Base-by-base conservation (phyloP, 768 basidiomycete genomes). In the Mrakia frigida region DNA sequence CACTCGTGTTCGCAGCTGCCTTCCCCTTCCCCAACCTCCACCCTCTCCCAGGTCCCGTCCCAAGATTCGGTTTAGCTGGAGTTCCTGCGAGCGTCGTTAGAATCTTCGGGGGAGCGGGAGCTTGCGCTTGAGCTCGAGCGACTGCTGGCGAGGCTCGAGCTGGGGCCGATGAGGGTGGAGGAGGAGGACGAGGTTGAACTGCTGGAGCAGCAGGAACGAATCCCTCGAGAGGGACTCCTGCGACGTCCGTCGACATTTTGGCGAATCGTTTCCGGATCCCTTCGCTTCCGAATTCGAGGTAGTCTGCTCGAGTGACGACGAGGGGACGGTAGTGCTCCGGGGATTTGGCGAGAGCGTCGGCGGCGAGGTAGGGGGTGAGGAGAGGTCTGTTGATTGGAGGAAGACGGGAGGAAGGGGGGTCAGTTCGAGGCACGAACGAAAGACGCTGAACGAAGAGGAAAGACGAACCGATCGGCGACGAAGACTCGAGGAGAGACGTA, bases 351-450 rank as follows among this genome's bases (percentile, higher is more conserved):
- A 74, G 63, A 25, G 46, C 16, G n/a, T 50, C 18, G 61, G 63
- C 63, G 61, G 73, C 60, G 18, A 50, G 18, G 73, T 74, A 74
- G 10, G 73, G 59, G 6, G 73, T 65, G 25, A 50, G 43, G 41
- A 23, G 9, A 3, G 73, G 73, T 43, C 73, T 74, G 63, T 0
- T 18, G 39, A 50, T 25, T 0, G n/a, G 6, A 56, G 56, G 56
- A 67, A 21, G 63, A 25, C 2, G 43, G 4, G 16, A 33, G n/a
- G 25, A 13, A 59, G 9, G 3, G 33, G 18, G 33, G n/a, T 4
- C 18, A 68, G 37, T n/a, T 63, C 9, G 25, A 23, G 23, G 35
- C 1, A 16, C 6, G 9, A 68, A 25, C 31, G 56, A 16, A n/a
- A n/a, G n/a, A 31, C 3, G 39, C 21, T 0, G 61, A 13, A 59